phyloP scores from a whole-genome alignment of 306 rosid genomes.

The Mimosa pudica region DNA sequence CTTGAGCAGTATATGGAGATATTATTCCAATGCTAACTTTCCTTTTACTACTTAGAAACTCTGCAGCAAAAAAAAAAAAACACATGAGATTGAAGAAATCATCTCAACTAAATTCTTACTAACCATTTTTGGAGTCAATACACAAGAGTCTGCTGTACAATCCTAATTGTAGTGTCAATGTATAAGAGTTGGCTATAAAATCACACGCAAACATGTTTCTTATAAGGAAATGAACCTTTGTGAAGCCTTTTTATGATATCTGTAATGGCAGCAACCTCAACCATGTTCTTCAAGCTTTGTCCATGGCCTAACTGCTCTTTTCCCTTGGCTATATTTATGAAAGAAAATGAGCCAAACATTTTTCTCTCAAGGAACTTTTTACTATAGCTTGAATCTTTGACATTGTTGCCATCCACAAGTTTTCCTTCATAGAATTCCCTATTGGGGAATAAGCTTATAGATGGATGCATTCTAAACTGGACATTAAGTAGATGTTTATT shows the following conservation, averaged over 20 bases:
- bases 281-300: constrained; percentile 42
- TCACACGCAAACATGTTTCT: neutral
- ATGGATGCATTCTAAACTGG: constrained; percentile 58
- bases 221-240: constrained; percentile 34
- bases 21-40: constrained; percentile 65
- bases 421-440: constrained; percentile 39
- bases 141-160: neutral
- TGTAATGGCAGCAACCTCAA: constrained; percentile 51
- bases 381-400: constrained; percentile 15
- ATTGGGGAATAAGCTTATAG: constrained; percentile 47
- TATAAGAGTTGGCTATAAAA: neutral
- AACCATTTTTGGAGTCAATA: neutral
- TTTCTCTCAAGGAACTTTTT: constrained; percentile 35
- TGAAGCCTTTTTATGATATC: constrained; percentile 53
- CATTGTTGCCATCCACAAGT: constrained; percentile 39
- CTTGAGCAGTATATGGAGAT: constrained; percentile 67
- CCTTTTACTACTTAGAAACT: constrained; percentile 35
- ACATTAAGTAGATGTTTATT: constrained; percentile 41
- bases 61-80: constrained; percentile 29
- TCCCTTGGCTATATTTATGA: constrained; percentile 42
- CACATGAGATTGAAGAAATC: neutral
- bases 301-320: constrained; percentile 35
- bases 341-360: constrained; percentile 42
- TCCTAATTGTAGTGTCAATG: neutral
- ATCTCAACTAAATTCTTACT: neutral